These are phyloP conservation scores for Nakazawaea sp. DNA, from an alignment of 805 yeast genomes.

Conservation along the genomic window DNA sequence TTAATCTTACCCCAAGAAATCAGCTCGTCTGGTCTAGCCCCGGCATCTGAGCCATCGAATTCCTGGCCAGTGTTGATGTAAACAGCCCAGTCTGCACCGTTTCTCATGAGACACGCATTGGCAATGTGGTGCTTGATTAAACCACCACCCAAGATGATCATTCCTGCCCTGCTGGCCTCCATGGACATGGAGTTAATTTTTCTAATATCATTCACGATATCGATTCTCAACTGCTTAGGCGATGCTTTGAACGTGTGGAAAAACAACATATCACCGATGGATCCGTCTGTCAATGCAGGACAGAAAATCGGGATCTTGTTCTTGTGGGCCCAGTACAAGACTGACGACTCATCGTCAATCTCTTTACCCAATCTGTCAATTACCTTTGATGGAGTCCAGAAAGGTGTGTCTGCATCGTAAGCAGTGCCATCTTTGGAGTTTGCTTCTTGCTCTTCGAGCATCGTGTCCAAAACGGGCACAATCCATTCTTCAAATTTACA, in stretches of 20 bases:
- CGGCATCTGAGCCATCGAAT: conserved; percentile 98
- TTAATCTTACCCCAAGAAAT: conserved; percentile 98
- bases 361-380: conserved; percentile 94
- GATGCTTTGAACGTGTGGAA: conserved; percentile 96
- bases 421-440: conserved; percentile 44
- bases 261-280: conserved; percentile 97
- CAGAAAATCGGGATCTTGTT: conserved; percentile 94
- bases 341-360: conserved; percentile 89
- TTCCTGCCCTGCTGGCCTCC: conserved; percentile 93
- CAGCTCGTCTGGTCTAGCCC: conserved; percentile 99
- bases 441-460: conserved; percentile 83
- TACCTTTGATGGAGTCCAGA: conserved; percentile 92
- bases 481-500: conserved; percentile 99
- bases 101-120: conserved; percentile 97
- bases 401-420: conserved; percentile 59
- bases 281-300: conserved; percentile 97
- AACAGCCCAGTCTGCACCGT: conserved; percentile 98
- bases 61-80: conserved; percentile 98
- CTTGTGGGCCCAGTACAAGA: conserved; percentile 96
- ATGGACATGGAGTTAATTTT: conserved; percentile 87
- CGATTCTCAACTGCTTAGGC: conserved; percentile 83
- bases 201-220: conserved; percentile 91
- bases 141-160: conserved; percentile 96
- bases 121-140: conserved; percentile 94
- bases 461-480: conserved; percentile 82